These are phyloP conservation scores for Nannochloropsis granulata DNA, from an alignment of 108 stramenopile species.

Conservation along the genomic window DNA sequence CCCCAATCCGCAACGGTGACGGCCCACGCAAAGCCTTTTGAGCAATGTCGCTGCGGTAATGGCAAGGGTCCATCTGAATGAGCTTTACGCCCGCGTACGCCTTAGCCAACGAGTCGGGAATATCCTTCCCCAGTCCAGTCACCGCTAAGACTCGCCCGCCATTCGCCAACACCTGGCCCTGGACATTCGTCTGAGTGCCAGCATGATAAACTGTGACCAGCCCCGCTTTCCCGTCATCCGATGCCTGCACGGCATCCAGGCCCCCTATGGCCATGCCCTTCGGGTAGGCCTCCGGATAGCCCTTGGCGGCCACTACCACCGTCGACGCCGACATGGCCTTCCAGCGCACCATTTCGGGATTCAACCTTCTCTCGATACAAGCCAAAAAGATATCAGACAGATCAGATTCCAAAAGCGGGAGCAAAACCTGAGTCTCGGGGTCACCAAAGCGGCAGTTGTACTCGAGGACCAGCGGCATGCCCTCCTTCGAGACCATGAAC, in stretches of 20 bases:
- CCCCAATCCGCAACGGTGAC: slow-evolving; percentile 37
- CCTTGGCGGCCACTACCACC: slow-evolving; percentile 83
- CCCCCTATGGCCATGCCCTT: slow-evolving; percentile 87
- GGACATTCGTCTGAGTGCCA: slow-evolving; percentile 52
- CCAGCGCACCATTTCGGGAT: slow-evolving; percentile 58
- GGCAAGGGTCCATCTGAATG: slow-evolving; percentile 31
- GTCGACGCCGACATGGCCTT: slow-evolving; percentile 63
- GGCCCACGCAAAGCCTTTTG: slow-evolving; percentile 13
- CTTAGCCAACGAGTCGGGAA: slow-evolving; percentile 56
- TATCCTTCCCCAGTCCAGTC: slow-evolving; percentile 58
- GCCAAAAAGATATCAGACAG: slow-evolving; percentile 74
- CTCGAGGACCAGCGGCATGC: slow-evolving; percentile 64
- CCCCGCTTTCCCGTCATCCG: slow-evolving; percentile 23
- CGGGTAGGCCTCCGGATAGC: slow-evolving; percentile 61
- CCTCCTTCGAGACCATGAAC: slow-evolving; percentile 60
- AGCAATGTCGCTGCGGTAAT: slow-evolving; percentile 43
- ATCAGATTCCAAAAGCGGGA: slow-evolving; percentile 80
- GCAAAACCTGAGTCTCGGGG: slow-evolving; percentile 95
- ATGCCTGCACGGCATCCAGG: slow-evolving; percentile 42
- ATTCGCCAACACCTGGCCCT: slow-evolving; percentile 48
- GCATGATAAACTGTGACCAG: slow-evolving; percentile 87
- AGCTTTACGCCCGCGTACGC: slow-evolving; percentile 57
- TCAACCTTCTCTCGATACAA: slow-evolving; percentile 74
- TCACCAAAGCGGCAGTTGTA: slow-evolving; percentile 98
- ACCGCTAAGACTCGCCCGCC: slow-evolving; percentile 89